Evolutionary conservation across 805 yeast species (phyloP), one percentile per base, ranked within the genome.

Genomic region (Wickerhamomyces strasburgensis): DNA sequence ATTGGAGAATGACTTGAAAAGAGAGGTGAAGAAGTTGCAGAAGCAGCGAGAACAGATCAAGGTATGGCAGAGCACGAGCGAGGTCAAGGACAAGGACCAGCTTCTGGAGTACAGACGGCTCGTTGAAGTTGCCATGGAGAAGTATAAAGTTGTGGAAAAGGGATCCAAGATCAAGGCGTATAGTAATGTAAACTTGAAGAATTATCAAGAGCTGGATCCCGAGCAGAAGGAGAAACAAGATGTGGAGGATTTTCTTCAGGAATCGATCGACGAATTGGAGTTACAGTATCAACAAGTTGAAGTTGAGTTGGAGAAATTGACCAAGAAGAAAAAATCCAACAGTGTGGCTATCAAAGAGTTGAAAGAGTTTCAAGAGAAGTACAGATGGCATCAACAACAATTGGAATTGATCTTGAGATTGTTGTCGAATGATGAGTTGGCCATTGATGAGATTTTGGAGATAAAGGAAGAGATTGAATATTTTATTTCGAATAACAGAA

Each of bases 11-110:
- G 98, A 90, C 57, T 70, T 90, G 57, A 89, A 93, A 64, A 82
- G 90, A 51, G 98, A 93, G 59, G 89, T 93, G 59, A 90, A 93
- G 62, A 90, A 88, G 61, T 71, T 90, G 38, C 98, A 90, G 58
- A 78, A 95, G 56, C 75, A 83, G 47, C 75, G 98, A 56, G 98
- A 90, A 60, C 98, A 88, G 67, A 85, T 90, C 51, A 90, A 90
- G 62, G 84, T 84, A 38, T 90, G 98, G 98, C 70, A 89, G 58
- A 78, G 89, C 15, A 85, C 88, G 46, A 83, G 78, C 51, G 94
- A 89, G 46, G 86, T 89, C 35, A 88, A 94, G 59, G 95, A 90
- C 51, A 93, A 86, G 55, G 84, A 82, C 49, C 72, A 80, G 19
- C 68, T 86, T 42, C 68, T 81, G 43, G 96, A 88, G 49, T 82